Conservation (phyloP, 1,139 yeast genomes). For the Suhomyces terraborum region DNA sequence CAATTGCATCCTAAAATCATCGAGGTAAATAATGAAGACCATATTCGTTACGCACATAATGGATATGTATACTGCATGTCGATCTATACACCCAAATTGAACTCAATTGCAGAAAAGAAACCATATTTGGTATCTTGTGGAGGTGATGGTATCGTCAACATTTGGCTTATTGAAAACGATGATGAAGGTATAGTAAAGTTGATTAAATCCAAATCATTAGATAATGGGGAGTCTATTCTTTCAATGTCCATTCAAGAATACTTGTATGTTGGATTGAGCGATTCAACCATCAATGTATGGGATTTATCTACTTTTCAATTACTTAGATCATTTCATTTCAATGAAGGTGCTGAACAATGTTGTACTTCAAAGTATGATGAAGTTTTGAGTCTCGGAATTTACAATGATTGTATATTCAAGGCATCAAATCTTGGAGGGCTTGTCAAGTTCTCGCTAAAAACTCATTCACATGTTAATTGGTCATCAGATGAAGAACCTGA, state of each 20-base stretch:
- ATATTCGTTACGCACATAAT: constrained; percentile 81
- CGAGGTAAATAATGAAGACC: constrained; percentile 68
- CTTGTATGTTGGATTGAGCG: constrained; percentile 75
- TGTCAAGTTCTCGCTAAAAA: constrained; percentile 51
- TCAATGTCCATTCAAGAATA: constrained; percentile 66
- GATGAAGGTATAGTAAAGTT: constrained; percentile 17
- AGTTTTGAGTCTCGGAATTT: constrained; percentile 47
- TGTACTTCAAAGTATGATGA: constrained; percentile 25
- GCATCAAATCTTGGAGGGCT: constrained; percentile 58
- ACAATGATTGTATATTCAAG: constrained; percentile 53
- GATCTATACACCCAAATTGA: constrained; percentile 21
- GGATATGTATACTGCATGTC: constrained; percentile 84
- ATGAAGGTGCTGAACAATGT: constrained; percentile 15
- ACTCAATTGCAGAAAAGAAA: constrained; percentile 7
- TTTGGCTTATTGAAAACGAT: constrained; percentile 55
- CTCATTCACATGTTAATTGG: constrained; percentile 6
- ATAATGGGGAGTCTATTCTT: constrained; percentile 68
- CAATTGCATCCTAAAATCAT: constrained; percentile 40
- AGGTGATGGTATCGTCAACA: constrained; percentile 82
- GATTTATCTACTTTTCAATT: constrained; percentile 79
- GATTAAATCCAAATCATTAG: constrained; percentile 44
- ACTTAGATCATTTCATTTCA: constrained; percentile 57
- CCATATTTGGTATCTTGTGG: constrained; percentile 58
- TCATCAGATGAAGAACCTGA: constrained; percentile 15
- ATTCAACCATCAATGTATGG: constrained; percentile 78